A percentile compares a stretch with the other conserved stretches of the same genome.
These are phyloP conservation scores for Curvularia sp. DNA, from an alignment of 2,329 filamentous ascomycete genomes.

Conservation along the genomic window DNA sequence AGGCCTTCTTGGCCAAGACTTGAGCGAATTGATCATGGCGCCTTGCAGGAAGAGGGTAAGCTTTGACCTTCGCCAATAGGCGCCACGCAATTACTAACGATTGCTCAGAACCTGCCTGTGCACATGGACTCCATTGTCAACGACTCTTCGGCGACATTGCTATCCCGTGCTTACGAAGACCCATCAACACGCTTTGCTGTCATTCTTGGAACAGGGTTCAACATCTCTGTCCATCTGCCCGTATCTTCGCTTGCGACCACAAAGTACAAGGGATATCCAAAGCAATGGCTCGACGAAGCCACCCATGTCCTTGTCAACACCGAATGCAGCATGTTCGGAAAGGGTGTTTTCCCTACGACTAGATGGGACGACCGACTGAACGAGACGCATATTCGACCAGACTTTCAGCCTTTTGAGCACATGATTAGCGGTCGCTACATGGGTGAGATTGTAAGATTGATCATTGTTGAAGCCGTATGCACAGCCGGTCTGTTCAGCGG, in stretches of 20 bases:
- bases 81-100: slow-evolving; percentile 25
- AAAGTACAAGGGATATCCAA: slow-evolving; percentile 64
- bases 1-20: slow-evolving; percentile 65
- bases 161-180: slow-evolving; percentile 68
- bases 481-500: slow-evolving; percentile 64
- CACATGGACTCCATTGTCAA: slow-evolving; percentile 69
- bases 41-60: slow-evolving; percentile 61
- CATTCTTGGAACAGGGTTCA: slow-evolving; percentile 70
- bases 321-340: slow-evolving; percentile 71
- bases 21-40: slow-evolving; percentile 65
- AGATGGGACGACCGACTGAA: slow-evolving; percentile 69
- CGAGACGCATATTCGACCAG: slow-evolving; percentile 61
- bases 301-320: slow-evolving; percentile 69
- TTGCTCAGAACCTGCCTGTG: slow-evolving; percentile 59
- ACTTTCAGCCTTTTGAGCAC: slow-evolving; percentile 71
- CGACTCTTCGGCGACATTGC: slow-evolving; percentile 66
- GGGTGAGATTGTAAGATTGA: slow-evolving; percentile 67
- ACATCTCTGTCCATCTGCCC: slow-evolving; percentile 68
- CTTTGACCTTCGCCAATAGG: slow-evolving; percentile 6
- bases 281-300: slow-evolving; percentile 63
- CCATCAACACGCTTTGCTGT: slow-evolving; percentile 67
- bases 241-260: slow-evolving; percentile 59
- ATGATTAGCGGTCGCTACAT: slow-evolving; percentile 69
- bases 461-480: slow-evolving; percentile 66
- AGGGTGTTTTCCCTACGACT: slow-evolving; percentile 64